Evolutionary conservation across 306 rosid species (phyloP).

Genomic region (Gastrolobium villosum): DNA sequence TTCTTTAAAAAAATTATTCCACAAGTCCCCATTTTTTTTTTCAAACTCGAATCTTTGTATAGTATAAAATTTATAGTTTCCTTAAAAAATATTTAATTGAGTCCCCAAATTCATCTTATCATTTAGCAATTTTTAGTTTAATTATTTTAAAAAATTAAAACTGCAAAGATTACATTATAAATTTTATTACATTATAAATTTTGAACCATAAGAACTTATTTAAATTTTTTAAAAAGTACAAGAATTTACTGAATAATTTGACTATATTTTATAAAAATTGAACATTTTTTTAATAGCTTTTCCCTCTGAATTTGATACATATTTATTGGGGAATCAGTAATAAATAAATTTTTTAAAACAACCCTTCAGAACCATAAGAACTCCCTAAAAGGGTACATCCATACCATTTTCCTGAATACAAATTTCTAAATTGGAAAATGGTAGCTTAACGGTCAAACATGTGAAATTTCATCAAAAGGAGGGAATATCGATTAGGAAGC

Average conservation of each 20-base stretch:
- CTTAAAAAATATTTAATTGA: background rate
- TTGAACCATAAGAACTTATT: background rate
- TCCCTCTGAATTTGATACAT: background rate
- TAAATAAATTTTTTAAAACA: background rate
- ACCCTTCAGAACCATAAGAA: background rate
- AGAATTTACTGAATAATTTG: background rate
- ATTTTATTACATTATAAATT: too few relatives aligned
- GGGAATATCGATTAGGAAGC: slow-evolving; percentile 11
- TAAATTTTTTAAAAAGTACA: background rate
- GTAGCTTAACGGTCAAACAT: slow-evolving; percentile 23
- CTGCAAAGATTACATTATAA: background rate
- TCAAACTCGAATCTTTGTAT: background rate
- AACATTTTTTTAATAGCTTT: background rate
- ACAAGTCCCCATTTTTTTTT: background rate
- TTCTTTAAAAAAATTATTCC: too few relatives aligned
- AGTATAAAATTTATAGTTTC: background rate
- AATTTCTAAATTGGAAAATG: slow-evolving; percentile 17
- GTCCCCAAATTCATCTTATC: background rate
- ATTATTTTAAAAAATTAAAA: too few relatives aligned
- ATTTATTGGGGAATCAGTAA: background rate
- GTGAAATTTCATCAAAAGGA: slow-evolving; percentile 27
- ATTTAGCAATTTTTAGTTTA: background rate
- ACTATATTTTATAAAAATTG: background rate
- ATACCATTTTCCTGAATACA: background rate
- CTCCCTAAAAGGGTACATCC: background rate